Conservation (phyloP, 2,329 filamentous ascomycete genomes). For the Colletotrichum euphorbiae region DNA sequence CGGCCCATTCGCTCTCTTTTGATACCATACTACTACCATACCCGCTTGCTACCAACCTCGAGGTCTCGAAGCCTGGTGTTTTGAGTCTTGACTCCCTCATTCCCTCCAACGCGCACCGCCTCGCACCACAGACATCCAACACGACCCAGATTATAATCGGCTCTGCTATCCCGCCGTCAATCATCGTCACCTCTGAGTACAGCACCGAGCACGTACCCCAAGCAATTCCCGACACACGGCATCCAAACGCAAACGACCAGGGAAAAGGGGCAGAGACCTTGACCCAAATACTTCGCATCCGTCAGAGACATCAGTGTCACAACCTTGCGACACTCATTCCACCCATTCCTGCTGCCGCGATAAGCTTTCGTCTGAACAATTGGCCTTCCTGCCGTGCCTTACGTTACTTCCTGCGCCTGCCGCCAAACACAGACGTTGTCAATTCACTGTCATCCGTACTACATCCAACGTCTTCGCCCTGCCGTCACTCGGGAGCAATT, state of each 20-base stretch:
- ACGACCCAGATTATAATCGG: constrained; percentile 1
- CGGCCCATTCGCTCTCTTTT: constrained; percentile 15
- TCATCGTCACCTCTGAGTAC: neutral
- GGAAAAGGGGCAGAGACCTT: constrained; percentile 27
- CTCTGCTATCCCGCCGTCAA: neutral
- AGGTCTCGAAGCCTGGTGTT: constrained; percentile 34
- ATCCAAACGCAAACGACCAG: constrained; percentile 17
- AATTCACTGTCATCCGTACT: constrained; percentile 20
- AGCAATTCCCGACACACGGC: constrained; percentile 11
- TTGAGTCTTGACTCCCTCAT: constrained; percentile 34
- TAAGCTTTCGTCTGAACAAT: constrained; percentile 35
- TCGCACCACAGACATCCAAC: constrained; percentile 10
- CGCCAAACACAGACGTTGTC: constrained; percentile 16
- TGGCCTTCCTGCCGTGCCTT: neutral
- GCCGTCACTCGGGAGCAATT: neutral
- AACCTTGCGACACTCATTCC: constrained; percentile 29
- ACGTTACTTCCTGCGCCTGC: constrained; percentile 22
- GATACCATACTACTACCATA: constrained; percentile 2
- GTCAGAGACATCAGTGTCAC: constrained; percentile 36
- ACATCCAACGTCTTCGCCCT: neutral
- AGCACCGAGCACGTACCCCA: neutral
- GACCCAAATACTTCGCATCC: constrained; percentile 13
- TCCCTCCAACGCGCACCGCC: constrained; percentile 24
- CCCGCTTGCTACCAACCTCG: neutral
- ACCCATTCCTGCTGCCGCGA: constrained; percentile 16